phyloP scores from a whole-genome alignment of 2,329 filamentous ascomycete genomes.

The Ampelomyces quisqualis region DNA sequence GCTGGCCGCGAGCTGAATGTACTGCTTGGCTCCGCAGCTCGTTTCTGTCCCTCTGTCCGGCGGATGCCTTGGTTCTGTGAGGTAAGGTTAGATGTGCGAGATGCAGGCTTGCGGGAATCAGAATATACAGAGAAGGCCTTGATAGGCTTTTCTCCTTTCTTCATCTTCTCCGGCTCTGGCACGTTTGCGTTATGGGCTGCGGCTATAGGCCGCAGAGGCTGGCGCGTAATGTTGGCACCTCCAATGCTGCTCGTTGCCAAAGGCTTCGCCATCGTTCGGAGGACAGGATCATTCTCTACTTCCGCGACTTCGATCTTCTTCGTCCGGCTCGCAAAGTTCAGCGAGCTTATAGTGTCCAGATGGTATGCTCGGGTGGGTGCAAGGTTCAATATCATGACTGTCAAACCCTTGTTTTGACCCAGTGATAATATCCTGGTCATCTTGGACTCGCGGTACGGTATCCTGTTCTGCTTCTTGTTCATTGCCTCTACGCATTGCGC shows the following conservation, averaged over 20 bases:
- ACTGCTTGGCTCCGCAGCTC: conserved; percentile 44
- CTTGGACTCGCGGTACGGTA: conserved; percentile 93
- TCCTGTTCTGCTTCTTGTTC: conserved; percentile 69
- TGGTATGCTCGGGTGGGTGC: conserved; percentile 91
- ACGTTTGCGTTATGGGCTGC: conserved; percentile 73
- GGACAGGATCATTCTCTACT: conserved; percentile 92
- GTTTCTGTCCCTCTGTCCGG: conserved; percentile 48
- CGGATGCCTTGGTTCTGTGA: conserved; percentile 38
- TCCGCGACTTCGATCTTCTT: conserved; percentile 96
- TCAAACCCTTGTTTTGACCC: conserved; percentile 92
- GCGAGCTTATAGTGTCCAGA: conserved; percentile 85
- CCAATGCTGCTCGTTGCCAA: conserved; percentile 38
- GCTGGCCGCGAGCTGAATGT: conserved; percentile 42
- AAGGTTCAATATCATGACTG: conserved; percentile 94
- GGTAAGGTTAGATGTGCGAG: conserved; percentile 32
- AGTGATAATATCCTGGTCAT: conserved; percentile 94
- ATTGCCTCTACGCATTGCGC: conserved; percentile 97
- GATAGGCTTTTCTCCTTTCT: conserved; percentile 65
- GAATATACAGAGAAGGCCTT: conserved; percentile 88
- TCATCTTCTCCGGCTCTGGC: conserved; percentile 54
- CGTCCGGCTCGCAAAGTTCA: conserved; percentile 92
- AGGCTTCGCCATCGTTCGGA: conserved; percentile 50
- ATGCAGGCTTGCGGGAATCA: conserved; percentile 52
- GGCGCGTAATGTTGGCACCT: conserved; percentile 56
- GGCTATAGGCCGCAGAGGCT: conserved; percentile 76